Base-by-base conservation (phyloP, 768 basidiomycete genomes). In the Scleroderma bovista region DNA sequence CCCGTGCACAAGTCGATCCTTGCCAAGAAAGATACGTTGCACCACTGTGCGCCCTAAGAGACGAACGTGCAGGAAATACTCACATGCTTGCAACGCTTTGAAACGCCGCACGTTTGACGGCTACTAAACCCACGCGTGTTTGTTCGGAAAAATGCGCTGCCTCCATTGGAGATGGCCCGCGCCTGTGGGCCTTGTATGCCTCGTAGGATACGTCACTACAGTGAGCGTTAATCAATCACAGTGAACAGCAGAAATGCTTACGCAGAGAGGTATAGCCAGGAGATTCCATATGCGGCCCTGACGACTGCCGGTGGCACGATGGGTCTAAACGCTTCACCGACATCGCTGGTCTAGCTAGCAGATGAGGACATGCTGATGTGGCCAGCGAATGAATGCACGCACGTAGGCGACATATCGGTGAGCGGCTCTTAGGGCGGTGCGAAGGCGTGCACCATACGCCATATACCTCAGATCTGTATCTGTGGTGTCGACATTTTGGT, bases 21-120 rank as follows among this genome's bases (percentile, higher is more conserved):
- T 23, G 41, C 6, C 24, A 6, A 13, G 15, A 29, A 29, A 3
- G 7, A 43, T 26, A 26, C 41, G 41, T 29, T 51, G 48, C 24
- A 48, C 38, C 24, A 50, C 24, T 17, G 23, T 22, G n/a, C 22
- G 12, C 24, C 22, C 19, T 20, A 19, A 9, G 23, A 23, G 23
- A 53, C 44, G 42, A 56, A 56, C 56, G 40, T 49, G 50, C 42
- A 70, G 23, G 15, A 19, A 11, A 44, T 10, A 50, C 81, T 43
- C 63, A 86, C 87, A 91, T 89, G 36, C 86, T 89, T 10, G 88
- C 88, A 24, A 89, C 73, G 13, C 84, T 85, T 66, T 91, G 88
- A 67, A 91, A 91, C 5, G 80, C 75, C 1, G 86, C 84, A 50
- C 88, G 79, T 66, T 90, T 84, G 43, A 81, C 80, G 15, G 84